Evolutionary conservation across 306 rosid genomes (phyloP).

Genomic region (Acacia acuminata): DNA sequence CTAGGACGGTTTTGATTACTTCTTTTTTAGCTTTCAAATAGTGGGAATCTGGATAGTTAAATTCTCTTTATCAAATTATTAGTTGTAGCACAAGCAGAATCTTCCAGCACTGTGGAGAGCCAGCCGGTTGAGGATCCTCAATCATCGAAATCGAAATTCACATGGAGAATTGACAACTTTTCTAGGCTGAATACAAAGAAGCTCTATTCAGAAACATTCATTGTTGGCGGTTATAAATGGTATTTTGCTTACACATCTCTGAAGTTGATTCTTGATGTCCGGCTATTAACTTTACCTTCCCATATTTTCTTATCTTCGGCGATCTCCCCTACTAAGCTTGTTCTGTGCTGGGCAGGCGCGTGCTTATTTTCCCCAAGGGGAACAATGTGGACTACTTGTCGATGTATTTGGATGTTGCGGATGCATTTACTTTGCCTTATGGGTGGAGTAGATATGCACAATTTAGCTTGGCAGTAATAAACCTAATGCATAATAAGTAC

Average conservation of each 20-base stretch:
- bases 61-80: conserved; percentile 25
- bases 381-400: conserved; percentile 90
- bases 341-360: conserved; percentile 61
- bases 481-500: conserved; percentile 68
- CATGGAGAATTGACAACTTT: conserved; percentile 85
- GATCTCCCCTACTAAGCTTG: conserved; percentile 24
- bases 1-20: conserved; percentile 17
- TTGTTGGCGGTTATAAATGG: conserved; percentile 88
- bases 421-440: conserved; percentile 70
- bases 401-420: conserved; percentile 88
- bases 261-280: conserved; percentile 2
- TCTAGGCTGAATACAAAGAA: conserved; percentile 69
- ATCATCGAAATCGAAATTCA: conserved; percentile 60
- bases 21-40: conserved; percentile 5
- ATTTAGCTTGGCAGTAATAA: conserved; percentile 76
- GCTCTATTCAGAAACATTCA: conserved; percentile 72
- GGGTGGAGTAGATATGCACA: conserved; percentile 96
- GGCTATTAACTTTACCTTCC: background rate
- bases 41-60: conserved; percentile 24
- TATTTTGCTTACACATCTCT: conserved; percentile 32
- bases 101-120: conserved; percentile 61
- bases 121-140: conserved; percentile 61
- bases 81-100: conserved; percentile 75
- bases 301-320: conserved; percentile 4
- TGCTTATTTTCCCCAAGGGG: conserved; percentile 88